These are phyloP conservation scores for Boletus rubescentipes DNA, from an alignment of 768 basidiomycete species.

Conservation along the genomic window DNA sequence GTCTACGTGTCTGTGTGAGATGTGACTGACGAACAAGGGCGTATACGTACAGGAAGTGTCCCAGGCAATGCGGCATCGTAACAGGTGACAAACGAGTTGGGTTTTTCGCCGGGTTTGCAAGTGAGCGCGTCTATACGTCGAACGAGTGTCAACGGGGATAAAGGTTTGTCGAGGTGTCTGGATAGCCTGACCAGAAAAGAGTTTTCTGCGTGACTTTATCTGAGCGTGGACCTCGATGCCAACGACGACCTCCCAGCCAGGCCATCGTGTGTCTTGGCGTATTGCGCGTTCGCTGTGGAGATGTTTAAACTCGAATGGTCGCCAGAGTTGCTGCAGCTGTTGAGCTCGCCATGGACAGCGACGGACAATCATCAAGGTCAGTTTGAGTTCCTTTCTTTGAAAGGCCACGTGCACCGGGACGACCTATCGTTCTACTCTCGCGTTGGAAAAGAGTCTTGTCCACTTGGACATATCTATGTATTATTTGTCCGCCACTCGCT, in stretches of 20 bases:
- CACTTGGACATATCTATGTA: too few relatives aligned
- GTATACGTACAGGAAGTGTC: conserved; percentile 73
- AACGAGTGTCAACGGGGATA: background rate
- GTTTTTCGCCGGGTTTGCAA: conserved; percentile 45
- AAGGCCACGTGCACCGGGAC: too few relatives aligned
- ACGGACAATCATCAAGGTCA: conserved; percentile 24
- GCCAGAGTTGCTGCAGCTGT: conserved; percentile 17
- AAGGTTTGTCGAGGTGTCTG: background rate
- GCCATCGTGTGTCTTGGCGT: conserved; percentile 51
- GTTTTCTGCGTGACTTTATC: conserved; percentile 80
- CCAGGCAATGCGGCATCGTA: conserved; percentile 95
- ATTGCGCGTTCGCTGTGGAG: conserved; percentile 5
- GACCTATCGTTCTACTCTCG: too few relatives aligned
- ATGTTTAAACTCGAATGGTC: background rate
- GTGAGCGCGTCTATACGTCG: conserved; percentile 38
- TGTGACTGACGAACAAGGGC: background rate
- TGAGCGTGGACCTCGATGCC: conserved; percentile 97
- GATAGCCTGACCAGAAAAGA: conserved; percentile 66
- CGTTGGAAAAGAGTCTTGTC: too few relatives aligned
- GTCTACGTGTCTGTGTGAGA: conserved; percentile 5
- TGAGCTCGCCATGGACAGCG: conserved; percentile 14
- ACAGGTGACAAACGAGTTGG: conserved; percentile 72
- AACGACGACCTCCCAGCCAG: conserved; percentile 86
- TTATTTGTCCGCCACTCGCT: too few relatives aligned
- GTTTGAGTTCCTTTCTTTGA: too few relatives aligned